These are phyloP conservation scores for Solanum peruvianum DNA, from an alignment of 257 asterid species.

Conservation along the genomic window DNA sequence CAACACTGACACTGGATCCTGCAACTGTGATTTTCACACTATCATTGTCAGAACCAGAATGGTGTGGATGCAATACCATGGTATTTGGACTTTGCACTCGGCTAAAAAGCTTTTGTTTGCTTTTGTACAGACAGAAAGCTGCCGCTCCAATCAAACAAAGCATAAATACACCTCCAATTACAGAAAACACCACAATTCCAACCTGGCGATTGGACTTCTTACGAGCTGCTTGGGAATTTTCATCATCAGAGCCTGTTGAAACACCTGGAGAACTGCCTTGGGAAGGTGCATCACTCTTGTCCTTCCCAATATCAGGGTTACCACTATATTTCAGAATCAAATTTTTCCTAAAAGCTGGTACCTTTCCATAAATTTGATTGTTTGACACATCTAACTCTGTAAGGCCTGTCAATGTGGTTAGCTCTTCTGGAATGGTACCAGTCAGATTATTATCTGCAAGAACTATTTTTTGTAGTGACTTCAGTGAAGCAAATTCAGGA, in stretches of 20 bases:
- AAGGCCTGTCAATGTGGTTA: conserved; percentile 44
- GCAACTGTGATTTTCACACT: conserved; percentile 84
- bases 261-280: conserved; percentile 15
- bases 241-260: conserved; percentile 4
- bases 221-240: neutral
- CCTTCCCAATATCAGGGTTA: conserved; percentile 73
- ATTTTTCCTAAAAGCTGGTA: conserved; percentile 52
- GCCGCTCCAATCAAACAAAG: conserved; percentile 47
- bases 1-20: conserved; percentile 66
- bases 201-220: conserved; percentile 28
- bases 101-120: conserved; percentile 52
- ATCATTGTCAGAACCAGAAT: conserved; percentile 73
- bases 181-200: conserved; percentile 39
- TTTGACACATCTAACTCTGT: conserved; percentile 62
- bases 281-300: conserved; percentile 14
- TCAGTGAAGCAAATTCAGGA: conserved; percentile 46
- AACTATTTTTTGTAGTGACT: conserved; percentile 53
- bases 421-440: conserved; percentile 59
- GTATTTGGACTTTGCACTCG: conserved; percentile 79
- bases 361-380: conserved; percentile 60
- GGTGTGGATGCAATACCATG: conserved; percentile 70
- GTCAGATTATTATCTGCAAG: conserved; percentile 70
- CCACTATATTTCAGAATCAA: conserved; percentile 42
- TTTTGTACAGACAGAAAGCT: conserved; percentile 58
- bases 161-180: conserved; percentile 42